phyloP scores from a whole-genome alignment of 2,329 filamentous ascomycete genomes.

The Zymoseptoria crescenta region DNA sequence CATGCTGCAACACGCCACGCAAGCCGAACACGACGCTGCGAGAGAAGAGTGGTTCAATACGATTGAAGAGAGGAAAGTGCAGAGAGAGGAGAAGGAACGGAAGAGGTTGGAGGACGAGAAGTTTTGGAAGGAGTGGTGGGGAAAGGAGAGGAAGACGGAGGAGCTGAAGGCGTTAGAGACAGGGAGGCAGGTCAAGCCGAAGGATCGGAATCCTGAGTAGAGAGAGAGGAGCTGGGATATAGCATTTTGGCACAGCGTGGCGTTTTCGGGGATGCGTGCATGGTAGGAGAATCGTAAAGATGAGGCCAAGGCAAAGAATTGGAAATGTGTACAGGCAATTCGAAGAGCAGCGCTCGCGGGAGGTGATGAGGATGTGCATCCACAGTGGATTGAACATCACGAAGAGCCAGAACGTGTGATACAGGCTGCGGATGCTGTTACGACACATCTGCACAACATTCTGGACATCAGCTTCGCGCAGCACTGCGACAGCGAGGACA shows the following conservation, averaged over 20 bases:
- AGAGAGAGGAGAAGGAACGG: slow-evolving; percentile 51
- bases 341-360: not conserved
- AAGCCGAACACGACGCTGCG: slow-evolving; percentile 76
- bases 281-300: not conserved
- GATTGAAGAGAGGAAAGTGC: slow-evolving; percentile 60
- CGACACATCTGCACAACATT: too few relatives aligned
- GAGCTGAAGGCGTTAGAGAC: not conserved
- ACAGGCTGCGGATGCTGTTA: too few relatives aligned
- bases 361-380: too few relatives aligned
- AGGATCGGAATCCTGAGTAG: not conserved
- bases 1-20: slow-evolving; percentile 81
- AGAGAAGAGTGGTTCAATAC: slow-evolving; percentile 87
- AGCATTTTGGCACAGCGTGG: not conserved
- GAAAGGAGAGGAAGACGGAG: slow-evolving; percentile 27
- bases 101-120: slow-evolving; percentile 37
- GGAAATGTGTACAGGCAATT: not conserved
- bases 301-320: not conserved
- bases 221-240: not conserved
- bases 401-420: too few relatives aligned
- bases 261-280: not conserved
- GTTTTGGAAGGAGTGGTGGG: slow-evolving; percentile 47
- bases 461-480: too few relatives aligned
- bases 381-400: too few relatives aligned
- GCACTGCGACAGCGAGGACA: too few relatives aligned
- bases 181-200: not conserved